phyloP scores from a whole-genome alignment of 2,329 filamentous ascomycete species.

The Tolypocladium album region DNA sequence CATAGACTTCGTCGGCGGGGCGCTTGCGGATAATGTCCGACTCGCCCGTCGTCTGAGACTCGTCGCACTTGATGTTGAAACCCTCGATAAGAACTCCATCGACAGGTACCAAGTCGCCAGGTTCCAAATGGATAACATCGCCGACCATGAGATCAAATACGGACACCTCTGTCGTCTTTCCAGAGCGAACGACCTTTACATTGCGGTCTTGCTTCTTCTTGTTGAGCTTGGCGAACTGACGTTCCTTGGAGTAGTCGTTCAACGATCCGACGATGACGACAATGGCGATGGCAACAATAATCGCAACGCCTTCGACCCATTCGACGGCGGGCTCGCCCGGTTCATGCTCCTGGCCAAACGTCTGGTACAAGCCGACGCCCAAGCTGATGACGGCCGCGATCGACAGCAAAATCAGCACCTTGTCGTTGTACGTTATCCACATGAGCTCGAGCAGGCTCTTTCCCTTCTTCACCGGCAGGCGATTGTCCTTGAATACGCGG shows the following conservation, averaged over 20 bases:
- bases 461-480: slow-evolving; percentile 62
- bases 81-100: slow-evolving; percentile 65
- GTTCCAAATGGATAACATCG: slow-evolving; percentile 62
- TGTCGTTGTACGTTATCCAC: slow-evolving; percentile 80
- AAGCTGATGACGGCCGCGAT: slow-evolving; percentile 62
- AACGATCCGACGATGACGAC: slow-evolving; percentile 67
- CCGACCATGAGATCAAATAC: slow-evolving; percentile 60
- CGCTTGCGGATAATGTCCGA: slow-evolving; percentile 65
- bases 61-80: slow-evolving; percentile 66
- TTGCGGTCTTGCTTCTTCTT: slow-evolving; percentile 67
- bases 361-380: slow-evolving; percentile 65
- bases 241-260: slow-evolving; percentile 74
- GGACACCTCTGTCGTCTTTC: slow-evolving; percentile 57
- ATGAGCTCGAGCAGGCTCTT: slow-evolving; percentile 64
- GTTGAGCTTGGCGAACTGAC: slow-evolving; percentile 69
- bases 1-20: slow-evolving; percentile 55
- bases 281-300: slow-evolving; percentile 69
- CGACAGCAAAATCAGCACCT: slow-evolving; percentile 63
- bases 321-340: slow-evolving; percentile 47
- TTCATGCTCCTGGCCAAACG: slow-evolving; percentile 49
- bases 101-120: slow-evolving; percentile 63
- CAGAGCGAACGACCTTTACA: slow-evolving; percentile 62
- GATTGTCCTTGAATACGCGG: slow-evolving; percentile 62
- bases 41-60: slow-evolving; percentile 70
- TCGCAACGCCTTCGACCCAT: slow-evolving; percentile 75